Base-by-base conservation (phyloP, 73 alveolate genomes). In the Breviolum minutum region DNA sequence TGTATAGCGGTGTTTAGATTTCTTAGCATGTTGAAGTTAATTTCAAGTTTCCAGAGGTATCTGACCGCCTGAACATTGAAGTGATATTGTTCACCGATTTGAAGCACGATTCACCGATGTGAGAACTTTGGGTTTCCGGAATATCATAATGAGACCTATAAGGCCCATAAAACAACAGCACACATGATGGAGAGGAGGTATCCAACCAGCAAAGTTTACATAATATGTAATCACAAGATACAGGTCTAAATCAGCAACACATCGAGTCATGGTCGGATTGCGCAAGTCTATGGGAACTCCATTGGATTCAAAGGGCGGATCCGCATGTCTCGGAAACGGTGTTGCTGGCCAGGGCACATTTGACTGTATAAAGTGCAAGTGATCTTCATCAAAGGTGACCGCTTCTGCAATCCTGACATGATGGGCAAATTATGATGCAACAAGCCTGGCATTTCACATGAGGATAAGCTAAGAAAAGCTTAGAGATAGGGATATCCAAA, bases 371-470 rank as follows among this genome's bases (percentile, higher is more conserved):
- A 88, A 88, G 60, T 68, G 68, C 71, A 48, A 17, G 12, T 88
- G 95, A 22, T 88, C 95, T 17, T 88, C 82, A 48, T 48, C 81
- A 9, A 19, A 30, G 61, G 86, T 66, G 61, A 88, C 61, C 14
- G 95, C 95, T 27, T 66, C 86, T 11, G 95, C 95, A 62, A 88
- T 71, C 95, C 95, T 88, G 16, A 22, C 66, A 63, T 73, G 40
- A 13, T 1, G 63, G 26, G 87, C 5, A 77, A 3, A 7, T 77
- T 26, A 2, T 20, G n/a, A 1, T 9, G 40, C 87, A 27, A 29
- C 62, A n/a, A 2, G 5, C 87, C 16, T 13, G 68, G 10, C 30
- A n/a, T 13, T 9, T 7, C 64, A 40, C 14, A 79, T 30, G 26
- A 12, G 87, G 87, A 12, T 7, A 79, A 27, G 10, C 40, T 29